A percentile compares a stretch with the other conserved stretches of the same genome.
Evolutionary conservation across 306 rosid species (phyloP).

Genomic region (Mimosa bimucronata): DNA sequence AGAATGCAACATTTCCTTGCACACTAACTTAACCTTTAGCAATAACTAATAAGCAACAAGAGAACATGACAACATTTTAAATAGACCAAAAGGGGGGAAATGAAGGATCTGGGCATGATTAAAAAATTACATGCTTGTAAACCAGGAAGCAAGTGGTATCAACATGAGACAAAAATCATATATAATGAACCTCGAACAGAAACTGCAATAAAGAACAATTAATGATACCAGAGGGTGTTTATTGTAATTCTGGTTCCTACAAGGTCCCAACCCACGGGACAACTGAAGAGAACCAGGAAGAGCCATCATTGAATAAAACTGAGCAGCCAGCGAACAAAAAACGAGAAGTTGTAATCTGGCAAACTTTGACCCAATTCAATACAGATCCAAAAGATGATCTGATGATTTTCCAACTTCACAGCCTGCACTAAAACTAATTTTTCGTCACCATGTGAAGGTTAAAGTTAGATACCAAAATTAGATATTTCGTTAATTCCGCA

Average conservation of each 20-base stretch:
- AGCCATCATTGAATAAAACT: slow-evolving; percentile 58
- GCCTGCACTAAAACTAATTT: slow-evolving; percentile 41
- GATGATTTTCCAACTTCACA: slow-evolving; percentile 38
- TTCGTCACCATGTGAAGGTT: slow-evolving; percentile 28
- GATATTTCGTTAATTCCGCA: slow-evolving; percentile 11
- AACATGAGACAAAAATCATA: slow-evolving; percentile 12
- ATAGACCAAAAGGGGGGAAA: slow-evolving; percentile 21
- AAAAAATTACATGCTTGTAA: slow-evolving; percentile 47
- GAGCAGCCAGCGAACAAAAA: slow-evolving; percentile 27
- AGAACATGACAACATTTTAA: slow-evolving; percentile 16
- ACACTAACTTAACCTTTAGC: background rate
- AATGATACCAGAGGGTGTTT: slow-evolving; percentile 58
- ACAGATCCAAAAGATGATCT: slow-evolving; percentile 27
- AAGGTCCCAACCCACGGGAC: slow-evolving; percentile 69
- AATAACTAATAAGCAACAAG: slow-evolving; percentile 8
- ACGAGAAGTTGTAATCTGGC: slow-evolving; percentile 17
- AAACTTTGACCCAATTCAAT: slow-evolving; percentile 34
- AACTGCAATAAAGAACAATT: background rate
- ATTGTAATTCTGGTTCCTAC: slow-evolving; percentile 56
- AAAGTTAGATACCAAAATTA: slow-evolving; percentile 9
- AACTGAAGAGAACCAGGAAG: slow-evolving; percentile 79
- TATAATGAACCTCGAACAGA: background rate
- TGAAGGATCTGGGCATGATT: slow-evolving; percentile 45
- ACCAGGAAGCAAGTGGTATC: slow-evolving; percentile 27
- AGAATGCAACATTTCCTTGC: slow-evolving; percentile 16